Percentiles rank a stretch among this genome's conserved stretches.
These are phyloP conservation scores for Gastrodia elata DNA, from an alignment of 106 monocot genomes.

Conservation along the genomic window DNA sequence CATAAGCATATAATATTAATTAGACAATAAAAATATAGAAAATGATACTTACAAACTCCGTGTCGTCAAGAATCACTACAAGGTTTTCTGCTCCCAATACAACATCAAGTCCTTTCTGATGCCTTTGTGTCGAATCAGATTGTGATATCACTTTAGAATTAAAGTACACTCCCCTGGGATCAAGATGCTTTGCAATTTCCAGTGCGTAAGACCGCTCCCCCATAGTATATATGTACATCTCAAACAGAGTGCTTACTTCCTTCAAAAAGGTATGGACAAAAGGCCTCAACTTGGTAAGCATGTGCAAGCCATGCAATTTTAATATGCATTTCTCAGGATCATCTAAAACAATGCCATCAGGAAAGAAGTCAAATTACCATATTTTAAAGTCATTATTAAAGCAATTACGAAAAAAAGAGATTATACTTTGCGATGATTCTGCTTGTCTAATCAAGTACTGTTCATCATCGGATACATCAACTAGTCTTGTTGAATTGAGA, in stretches of 20 bases:
- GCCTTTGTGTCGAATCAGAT: slow-evolving; percentile 57
- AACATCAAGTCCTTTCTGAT: slow-evolving; percentile 94
- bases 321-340: slow-evolving; percentile 55
- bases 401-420: background rate
- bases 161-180: slow-evolving; percentile 63
- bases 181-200: slow-evolving; percentile 79
- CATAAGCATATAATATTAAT: too few species aligned
- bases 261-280: slow-evolving; percentile 65
- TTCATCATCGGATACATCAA: slow-evolving; percentile 49
- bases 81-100: slow-evolving; percentile 74
- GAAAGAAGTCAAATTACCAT: background rate
- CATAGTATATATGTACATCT: slow-evolving; percentile 97
- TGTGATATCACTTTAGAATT: slow-evolving; percentile 74
- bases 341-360: slow-evolving; percentile 13
- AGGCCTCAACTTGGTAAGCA: slow-evolving; percentile 89
- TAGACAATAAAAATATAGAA: background rate
- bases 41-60: slow-evolving; percentile 54
- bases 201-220: slow-evolving; percentile 75
- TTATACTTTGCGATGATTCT: slow-evolving; percentile 24
- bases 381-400: background rate
- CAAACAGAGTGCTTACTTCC: slow-evolving; percentile 75
- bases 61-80: slow-evolving; percentile 88
- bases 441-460: slow-evolving; percentile 31
- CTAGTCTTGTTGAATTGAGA: slow-evolving; percentile 63
- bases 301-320: slow-evolving; percentile 47